Conservation (phyloP, 2,329 filamentous ascomycete genomes). For the Hymenoscyphus repandus region DNA sequence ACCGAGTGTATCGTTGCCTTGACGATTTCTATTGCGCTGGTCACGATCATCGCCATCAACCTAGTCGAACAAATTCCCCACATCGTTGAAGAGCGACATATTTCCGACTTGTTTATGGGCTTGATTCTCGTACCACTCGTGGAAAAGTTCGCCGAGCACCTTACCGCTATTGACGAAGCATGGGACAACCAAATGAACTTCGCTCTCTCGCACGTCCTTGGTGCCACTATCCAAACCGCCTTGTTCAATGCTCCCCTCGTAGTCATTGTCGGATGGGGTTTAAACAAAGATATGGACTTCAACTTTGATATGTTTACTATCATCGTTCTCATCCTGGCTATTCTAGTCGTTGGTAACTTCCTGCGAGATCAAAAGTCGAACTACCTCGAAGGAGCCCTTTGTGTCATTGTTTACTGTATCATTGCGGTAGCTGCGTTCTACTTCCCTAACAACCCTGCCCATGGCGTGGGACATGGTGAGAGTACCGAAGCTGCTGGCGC, state of each 20-base stretch:
- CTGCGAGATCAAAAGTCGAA: slow-evolving; percentile 83
- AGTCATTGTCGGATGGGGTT: slow-evolving; percentile 77
- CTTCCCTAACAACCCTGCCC: slow-evolving; percentile 46
- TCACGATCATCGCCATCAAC: slow-evolving; percentile 68
- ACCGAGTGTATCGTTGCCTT: slow-evolving; percentile 67
- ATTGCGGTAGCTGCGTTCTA: slow-evolving; percentile 55
- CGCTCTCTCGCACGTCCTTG: slow-evolving; percentile 78
- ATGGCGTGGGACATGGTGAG: not conserved
- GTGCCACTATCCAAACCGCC: slow-evolving; percentile 83
- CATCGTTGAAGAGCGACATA: slow-evolving; percentile 46
- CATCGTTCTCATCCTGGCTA: slow-evolving; percentile 72
- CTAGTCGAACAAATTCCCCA: slow-evolving; percentile 67
- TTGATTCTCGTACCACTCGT: slow-evolving; percentile 77
- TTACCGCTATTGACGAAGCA: slow-evolving; percentile 80
- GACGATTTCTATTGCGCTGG: slow-evolving; percentile 57
- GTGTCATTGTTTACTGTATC: slow-evolving; percentile 63
- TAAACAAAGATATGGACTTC: slow-evolving; percentile 65
- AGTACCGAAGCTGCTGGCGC: not conserved
- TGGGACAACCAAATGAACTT: slow-evolving; percentile 81
- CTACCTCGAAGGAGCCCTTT: slow-evolving; percentile 80
- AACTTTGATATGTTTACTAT: slow-evolving; percentile 87
- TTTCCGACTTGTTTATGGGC: slow-evolving; percentile 57
- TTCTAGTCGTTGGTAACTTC: slow-evolving; percentile 83
- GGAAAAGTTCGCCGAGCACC: slow-evolving; percentile 80
- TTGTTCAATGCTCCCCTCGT: slow-evolving; percentile 81